Percentiles rank a stretch among this genome's conserved stretches.
Conservation (phyloP, 2,329 filamentous ascomycete species). For the Aureobasidium sp. region DNA sequence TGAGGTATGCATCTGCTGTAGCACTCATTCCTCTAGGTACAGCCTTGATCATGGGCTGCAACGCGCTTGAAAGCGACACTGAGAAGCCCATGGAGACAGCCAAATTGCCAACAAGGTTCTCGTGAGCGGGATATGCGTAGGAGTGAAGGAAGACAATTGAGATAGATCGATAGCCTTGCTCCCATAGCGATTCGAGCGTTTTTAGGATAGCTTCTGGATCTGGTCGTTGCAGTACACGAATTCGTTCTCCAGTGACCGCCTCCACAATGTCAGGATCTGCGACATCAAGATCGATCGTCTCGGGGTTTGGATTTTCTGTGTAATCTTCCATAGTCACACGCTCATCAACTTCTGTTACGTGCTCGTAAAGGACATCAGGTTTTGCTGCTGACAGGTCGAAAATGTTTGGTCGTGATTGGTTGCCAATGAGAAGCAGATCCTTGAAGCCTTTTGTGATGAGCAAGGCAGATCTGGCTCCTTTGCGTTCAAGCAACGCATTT, state of each 20-base stretch:
- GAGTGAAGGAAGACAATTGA: constrained; percentile 28
- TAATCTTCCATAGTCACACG: constrained; percentile 27
- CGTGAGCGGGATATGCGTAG: constrained; percentile 27
- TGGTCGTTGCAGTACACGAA: constrained; percentile 21
- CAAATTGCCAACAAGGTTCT: constrained; percentile 20
- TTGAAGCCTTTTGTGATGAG: constrained; percentile 24
- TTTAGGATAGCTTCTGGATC: constrained; percentile 13
- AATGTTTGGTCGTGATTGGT: constrained; percentile 25
- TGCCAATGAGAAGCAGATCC: constrained; percentile 24
- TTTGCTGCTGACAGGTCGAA: constrained; percentile 21
- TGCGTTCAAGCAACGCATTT: constrained; percentile 24
- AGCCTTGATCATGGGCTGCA: constrained; percentile 18
- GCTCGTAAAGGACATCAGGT: constrained; percentile 18
- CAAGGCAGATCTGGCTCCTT: constrained; percentile 23
- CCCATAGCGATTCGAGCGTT: constrained; percentile 21
- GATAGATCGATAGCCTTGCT: constrained; percentile 28
- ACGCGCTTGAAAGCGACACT: constrained; percentile 22
- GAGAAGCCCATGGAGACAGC: constrained; percentile 24
- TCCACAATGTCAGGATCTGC: constrained; percentile 15
- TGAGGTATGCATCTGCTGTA: constrained; percentile 16
- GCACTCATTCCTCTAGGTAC: constrained; percentile 15
- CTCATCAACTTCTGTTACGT: constrained; percentile 19
- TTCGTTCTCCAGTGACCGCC: constrained; percentile 23
- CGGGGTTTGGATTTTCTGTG: constrained; percentile 23
- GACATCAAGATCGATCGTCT: constrained; percentile 13